Conservation (phyloP, 2,329 filamentous ascomycete species). For the Verticillium albo-atrum region DNA sequence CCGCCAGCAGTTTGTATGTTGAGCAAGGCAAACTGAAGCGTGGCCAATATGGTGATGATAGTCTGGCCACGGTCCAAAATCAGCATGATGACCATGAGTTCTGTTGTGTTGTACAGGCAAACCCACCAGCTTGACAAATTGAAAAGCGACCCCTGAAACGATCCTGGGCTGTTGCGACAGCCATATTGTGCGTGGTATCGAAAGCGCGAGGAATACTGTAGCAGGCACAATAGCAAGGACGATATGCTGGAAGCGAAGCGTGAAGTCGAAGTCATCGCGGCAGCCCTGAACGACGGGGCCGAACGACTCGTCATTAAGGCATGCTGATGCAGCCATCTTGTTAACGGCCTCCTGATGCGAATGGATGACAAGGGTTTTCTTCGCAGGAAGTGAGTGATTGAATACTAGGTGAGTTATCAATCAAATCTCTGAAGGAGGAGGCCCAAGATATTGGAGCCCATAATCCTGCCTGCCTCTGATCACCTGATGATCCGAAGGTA, state of each 20-base stretch:
- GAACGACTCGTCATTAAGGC: conserved; percentile 25
- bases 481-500: too few species aligned
- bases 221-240: conserved; percentile 33
- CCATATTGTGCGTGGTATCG: conserved; percentile 21
- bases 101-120: neutral
- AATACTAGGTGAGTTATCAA: too few species aligned
- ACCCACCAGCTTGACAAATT: conserved; percentile 16
- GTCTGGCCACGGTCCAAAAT: neutral
- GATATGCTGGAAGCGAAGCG: conserved; percentile 36
- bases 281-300: conserved; percentile 34
- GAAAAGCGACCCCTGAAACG: conserved; percentile 22
- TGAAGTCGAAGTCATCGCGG: conserved; percentile 38
- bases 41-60: conserved; percentile 18
- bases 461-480: too few species aligned
- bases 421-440: too few species aligned
- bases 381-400: neutral
- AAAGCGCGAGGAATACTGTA: conserved; percentile 25
- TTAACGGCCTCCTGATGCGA: neutral
- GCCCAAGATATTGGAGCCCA: too few species aligned
- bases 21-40: conserved; percentile 25
- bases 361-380: too few species aligned
- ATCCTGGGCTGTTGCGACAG: conserved; percentile 21
- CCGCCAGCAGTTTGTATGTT: conserved; percentile 19
- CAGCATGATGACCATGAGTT: neutral
- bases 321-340: conserved; percentile 4